Evolutionary conservation across 352 stramenopile species (phyloP).

Genomic region (Pythium vanterpoolii): DNA sequence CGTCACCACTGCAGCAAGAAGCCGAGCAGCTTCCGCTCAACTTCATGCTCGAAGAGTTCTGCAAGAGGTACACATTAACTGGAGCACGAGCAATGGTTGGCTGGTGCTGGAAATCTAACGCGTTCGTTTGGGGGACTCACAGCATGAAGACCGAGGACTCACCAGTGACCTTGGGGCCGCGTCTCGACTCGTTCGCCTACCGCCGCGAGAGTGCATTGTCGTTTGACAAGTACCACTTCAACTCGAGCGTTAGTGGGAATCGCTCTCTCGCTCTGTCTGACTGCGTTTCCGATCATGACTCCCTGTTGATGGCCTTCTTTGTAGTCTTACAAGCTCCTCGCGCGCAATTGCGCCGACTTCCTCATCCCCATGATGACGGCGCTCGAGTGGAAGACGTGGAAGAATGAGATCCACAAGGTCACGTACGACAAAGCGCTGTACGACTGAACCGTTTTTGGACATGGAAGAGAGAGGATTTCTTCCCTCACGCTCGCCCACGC

Average conservation of each 20-base stretch:
- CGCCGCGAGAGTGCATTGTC: conserved; percentile 48
- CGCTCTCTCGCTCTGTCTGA: background rate
- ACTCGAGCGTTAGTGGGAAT: conserved; percentile 55
- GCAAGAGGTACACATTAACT: conserved; percentile 46
- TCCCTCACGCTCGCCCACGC: background rate
- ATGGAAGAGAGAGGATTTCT: background rate
- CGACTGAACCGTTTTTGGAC: conserved; percentile 37
- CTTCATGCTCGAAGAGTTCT: conserved; percentile 67
- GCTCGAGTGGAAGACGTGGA: conserved; percentile 83
- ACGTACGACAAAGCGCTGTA: conserved; percentile 79
- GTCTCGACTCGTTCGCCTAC: conserved; percentile 75
- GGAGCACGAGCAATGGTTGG: background rate
- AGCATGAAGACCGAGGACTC: conserved; percentile 66
- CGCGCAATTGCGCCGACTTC: conserved; percentile 71
- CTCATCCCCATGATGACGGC: conserved; percentile 80
- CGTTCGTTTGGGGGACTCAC: background rate
- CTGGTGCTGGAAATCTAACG: background rate
- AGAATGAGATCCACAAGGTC: conserved; percentile 69
- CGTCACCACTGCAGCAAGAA: conserved; percentile 34
- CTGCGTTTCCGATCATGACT: conserved; percentile 6
- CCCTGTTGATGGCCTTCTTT: background rate
- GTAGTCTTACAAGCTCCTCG: conserved; percentile 76
- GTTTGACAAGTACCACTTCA: conserved; percentile 81
- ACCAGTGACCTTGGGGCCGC: conserved; percentile 63
- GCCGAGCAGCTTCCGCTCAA: conserved; percentile 46